phyloP scores from a whole-genome alignment of 2,329 filamentous ascomycete species.

The Pseudonectria buxi region DNA sequence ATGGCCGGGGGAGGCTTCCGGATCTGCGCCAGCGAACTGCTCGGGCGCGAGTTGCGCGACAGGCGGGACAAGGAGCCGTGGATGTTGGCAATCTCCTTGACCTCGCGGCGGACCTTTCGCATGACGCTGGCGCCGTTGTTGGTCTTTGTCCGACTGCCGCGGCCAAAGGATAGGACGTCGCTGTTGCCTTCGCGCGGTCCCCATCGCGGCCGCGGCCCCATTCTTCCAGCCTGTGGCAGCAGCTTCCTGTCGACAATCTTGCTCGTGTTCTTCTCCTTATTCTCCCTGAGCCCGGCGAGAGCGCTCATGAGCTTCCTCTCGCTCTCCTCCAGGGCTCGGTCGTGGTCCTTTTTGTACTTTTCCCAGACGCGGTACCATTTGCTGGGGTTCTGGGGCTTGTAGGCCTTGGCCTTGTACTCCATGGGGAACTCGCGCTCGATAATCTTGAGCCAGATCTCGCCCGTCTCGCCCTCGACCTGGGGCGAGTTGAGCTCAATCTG shows the following conservation, averaged over 20 bases:
- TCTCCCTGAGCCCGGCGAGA: constrained; percentile 49
- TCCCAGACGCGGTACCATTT: constrained; percentile 76
- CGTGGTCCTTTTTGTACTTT: constrained; percentile 56
- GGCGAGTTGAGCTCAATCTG: constrained; percentile 68
- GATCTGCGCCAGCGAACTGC: constrained; percentile 29
- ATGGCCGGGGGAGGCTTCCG: constrained; percentile 45
- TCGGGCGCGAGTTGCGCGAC: constrained; percentile 24
- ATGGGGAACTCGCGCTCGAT: constrained; percentile 71
- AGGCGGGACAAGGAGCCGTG: constrained; percentile 39
- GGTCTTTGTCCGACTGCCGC: constrained; percentile 46
- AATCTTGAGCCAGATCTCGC: constrained; percentile 70
- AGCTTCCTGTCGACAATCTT: constrained; percentile 47
- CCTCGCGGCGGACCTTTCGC: constrained; percentile 49
- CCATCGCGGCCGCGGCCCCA: constrained; percentile 22
- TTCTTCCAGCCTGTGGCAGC: constrained; percentile 37
- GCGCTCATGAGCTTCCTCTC: constrained; percentile 51
- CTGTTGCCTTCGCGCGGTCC: constrained; percentile 22
- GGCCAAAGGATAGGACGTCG: constrained; percentile 36
- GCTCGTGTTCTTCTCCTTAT: constrained; percentile 51
- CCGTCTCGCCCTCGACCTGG: constrained; percentile 63
- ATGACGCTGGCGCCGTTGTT: constrained; percentile 47
- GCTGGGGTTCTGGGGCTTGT: constrained; percentile 57
- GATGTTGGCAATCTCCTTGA: constrained; percentile 43
- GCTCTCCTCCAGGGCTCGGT: constrained; percentile 52
- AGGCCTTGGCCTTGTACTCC: constrained; percentile 53